phyloP scores from a whole-genome alignment of 2,329 filamentous ascomycete species.

The Podosphaera xanthii region DNA sequence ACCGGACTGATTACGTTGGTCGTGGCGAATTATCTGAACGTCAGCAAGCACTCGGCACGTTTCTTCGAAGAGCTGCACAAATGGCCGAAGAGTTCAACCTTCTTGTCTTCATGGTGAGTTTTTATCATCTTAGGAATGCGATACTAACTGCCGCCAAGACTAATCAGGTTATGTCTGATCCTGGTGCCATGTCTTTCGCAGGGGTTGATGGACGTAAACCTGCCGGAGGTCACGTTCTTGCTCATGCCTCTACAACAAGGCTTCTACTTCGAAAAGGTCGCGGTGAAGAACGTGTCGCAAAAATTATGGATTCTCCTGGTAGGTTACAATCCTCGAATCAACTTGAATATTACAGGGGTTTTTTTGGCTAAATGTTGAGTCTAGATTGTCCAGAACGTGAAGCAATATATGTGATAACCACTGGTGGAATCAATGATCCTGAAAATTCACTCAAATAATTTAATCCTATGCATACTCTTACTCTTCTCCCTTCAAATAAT shows the following conservation, averaged over 20 bases:
- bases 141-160: constrained; percentile 21
- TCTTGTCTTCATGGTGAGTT: constrained; percentile 32
- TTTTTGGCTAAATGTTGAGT: not conserved
- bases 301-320: constrained; percentile 46
- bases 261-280: constrained; percentile 44
- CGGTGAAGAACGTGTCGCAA: constrained; percentile 46
- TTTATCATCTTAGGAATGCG: not conserved
- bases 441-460: constrained; percentile 23
- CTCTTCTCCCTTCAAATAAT: not conserved
- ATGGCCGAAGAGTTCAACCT: constrained; percentile 51
- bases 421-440: constrained; percentile 43
- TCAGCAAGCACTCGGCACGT: constrained; percentile 44
- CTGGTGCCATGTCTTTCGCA: constrained; percentile 44
- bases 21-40: constrained; percentile 45
- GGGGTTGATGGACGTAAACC: constrained; percentile 45
- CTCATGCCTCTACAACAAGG: constrained; percentile 43
- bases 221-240: constrained; percentile 43
- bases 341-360: not conserved
- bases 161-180: constrained; percentile 50
- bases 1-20: constrained; percentile 42
- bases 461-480: not conserved
- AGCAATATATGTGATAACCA: constrained; percentile 48
- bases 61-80: constrained; percentile 37
- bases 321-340: constrained; percentile 5
- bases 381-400: constrained; percentile 46